Evolutionary conservation across 2,329 filamentous ascomycete genomes (phyloP), one percentile per base, ranked within the genome.

Genomic region (Cladosporium colombiae): DNA sequence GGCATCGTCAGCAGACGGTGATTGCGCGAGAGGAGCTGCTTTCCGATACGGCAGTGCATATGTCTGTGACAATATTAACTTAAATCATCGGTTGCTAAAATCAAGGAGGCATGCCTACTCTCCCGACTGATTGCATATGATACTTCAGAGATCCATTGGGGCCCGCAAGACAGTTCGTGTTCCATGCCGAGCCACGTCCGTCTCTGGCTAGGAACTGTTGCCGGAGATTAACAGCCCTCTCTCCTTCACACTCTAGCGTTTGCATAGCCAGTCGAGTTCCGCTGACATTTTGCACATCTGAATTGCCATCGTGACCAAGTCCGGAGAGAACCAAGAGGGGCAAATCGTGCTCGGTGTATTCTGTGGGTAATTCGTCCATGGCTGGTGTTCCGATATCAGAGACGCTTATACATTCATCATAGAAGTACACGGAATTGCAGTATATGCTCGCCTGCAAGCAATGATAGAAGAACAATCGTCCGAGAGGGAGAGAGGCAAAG

Each of bases 291-390:
- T 52, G 60, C 35, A 65, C 33, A 29, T 52, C 29, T n/a, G 62
- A 23, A 37, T 63, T 13, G 31, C 70, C 70, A 21, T 71, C 70
- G 23, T 78, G 80, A 74, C 79, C 83, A 37, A 97, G 84, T 14
- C 94, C 95, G 44, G 92, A 92, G 37, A 96, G 85, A 56, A 96
- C 82, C 68, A 98, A 81, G 65, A 97, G 85, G 40, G 94, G 94
- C 73, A 96, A 85, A 79, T 95, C 96, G 80, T 95, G 93, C 76
- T 89, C 87, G 77, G 96, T 83, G 81, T 93, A 96, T 78, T 89
- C 90, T 66, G 81, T 77, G 64, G 91, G 90, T 79, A 92, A 94
- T 73, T 86, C 91, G 78, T 95, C 90, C 91, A 95, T 95, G 31
- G 18, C 37, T 44, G 37, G 37, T 44, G 37, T n/a, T 44, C 7